These are phyloP conservation scores for Achaetomiella virescens DNA, from an alignment of 495 filamentous ascomycete genomes.

Conservation along the genomic window DNA sequence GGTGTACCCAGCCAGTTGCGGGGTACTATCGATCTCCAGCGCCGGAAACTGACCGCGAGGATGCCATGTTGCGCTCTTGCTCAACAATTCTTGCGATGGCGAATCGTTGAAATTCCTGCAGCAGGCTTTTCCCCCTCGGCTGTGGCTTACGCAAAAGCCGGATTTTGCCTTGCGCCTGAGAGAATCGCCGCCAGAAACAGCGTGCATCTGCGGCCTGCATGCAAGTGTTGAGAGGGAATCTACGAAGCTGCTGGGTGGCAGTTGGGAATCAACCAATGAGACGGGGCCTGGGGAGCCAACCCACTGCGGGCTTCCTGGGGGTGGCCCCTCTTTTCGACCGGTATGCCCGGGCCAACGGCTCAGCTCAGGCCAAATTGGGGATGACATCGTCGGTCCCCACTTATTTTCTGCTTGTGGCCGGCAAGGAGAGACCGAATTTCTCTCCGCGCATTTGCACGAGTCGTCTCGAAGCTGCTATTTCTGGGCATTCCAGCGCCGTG, in stretches of 20 bases:
- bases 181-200: neutral
- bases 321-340: neutral
- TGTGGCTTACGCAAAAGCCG: neutral
- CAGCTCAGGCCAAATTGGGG: neutral
- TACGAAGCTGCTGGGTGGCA: no score
- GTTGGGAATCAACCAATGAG: neutral
- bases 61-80: neutral
- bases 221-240: neutral
- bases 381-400: constrained; percentile 18
- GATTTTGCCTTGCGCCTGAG: neutral
- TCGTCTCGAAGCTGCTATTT: neutral
- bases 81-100: neutral
- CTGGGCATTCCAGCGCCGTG: neutral
- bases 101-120: constrained; percentile 1
- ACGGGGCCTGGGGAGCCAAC: neutral
- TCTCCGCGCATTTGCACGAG: neutral
- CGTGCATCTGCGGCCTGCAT: neutral
- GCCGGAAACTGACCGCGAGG: no score
- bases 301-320: constrained; percentile 7
- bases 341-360: constrained; percentile 7
- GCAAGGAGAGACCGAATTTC: neutral
- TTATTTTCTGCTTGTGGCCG: neutral
- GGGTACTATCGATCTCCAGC: no score
- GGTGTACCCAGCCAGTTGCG: no score
- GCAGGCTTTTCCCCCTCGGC: neutral